Percentiles rank a stretch among this genome's conserved stretches.
phyloP scores from a whole-genome alignment of 2,329 filamentous ascomycete species.

The Rhynchosporium agropyri region DNA sequence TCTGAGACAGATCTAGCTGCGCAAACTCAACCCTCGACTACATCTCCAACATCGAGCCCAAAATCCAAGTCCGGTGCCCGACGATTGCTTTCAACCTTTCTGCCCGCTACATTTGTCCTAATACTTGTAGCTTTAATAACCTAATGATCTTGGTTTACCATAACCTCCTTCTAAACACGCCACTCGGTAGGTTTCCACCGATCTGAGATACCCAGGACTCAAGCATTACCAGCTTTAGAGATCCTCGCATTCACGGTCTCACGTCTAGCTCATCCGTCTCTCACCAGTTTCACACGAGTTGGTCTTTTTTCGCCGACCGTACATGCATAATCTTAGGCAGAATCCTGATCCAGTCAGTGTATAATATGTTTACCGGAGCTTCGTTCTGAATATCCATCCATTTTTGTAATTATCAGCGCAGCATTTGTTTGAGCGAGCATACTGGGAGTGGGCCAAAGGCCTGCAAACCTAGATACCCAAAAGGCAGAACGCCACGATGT shows the following conservation, averaged over 20 bases:
- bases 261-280: neutral
- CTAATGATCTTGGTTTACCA: conserved; percentile 5
- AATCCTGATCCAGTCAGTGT: conserved; percentile 11
- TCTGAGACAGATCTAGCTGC: conserved; percentile 33
- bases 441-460: conserved; percentile 11
- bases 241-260: conserved; percentile 2
- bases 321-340: neutral
- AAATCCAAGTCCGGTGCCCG: conserved; percentile 23
- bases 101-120: conserved; percentile 15
- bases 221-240: conserved; percentile 2
- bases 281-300: conserved; percentile 6
- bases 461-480: conserved; percentile 10
- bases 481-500: conserved; percentile 14
- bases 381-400: neutral
- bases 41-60: conserved; percentile 18
- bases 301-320: neutral
- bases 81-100: conserved; percentile 11
- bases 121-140: conserved; percentile 11
- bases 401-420: conserved; percentile 18
- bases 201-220: neutral
- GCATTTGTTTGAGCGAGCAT: conserved; percentile 18
- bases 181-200: conserved; percentile 5
- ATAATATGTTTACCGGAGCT: conserved; percentile 4
- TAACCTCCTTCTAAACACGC: neutral
- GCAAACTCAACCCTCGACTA: conserved; percentile 15